Evolutionary conservation across 2,329 filamentous ascomycete species (phyloP), one percentile per base, ranked within the genome.

Genomic region (Thermothelomyces thermophilus): DNA sequence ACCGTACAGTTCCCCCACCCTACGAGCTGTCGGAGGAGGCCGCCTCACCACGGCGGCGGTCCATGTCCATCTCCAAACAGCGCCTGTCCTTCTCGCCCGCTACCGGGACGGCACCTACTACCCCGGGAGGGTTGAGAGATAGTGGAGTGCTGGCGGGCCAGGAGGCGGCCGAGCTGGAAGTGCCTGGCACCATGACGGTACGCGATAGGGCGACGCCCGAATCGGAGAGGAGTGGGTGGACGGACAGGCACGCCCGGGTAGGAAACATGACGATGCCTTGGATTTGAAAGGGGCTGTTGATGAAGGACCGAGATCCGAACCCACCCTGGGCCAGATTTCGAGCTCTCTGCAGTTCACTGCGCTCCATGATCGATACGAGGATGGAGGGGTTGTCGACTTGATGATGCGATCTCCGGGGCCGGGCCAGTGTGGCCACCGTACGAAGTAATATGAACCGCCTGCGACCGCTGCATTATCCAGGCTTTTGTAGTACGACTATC

Each of bases 1-100:
- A 51, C 36, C 42, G 46, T 33, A 43, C 45, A 9, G 44, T 53
- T 1, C 40, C 48, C 1, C 56, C 51, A 20, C 53, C 39, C 3
- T 60, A 56, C 22, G 58, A 60, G 33, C 54, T 60, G 11, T 50
- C 55, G 2, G 56, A 58, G 3, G 52, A 58, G 5, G 41, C 50
- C 3, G 41, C 52, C 5, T 54, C 52, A 5, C 50, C 55, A 16
- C 50, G 47, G 2, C 33, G 22, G 11, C 30, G 41, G 1, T 48
- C 50, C 8, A 44, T 19, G 17, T 26, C 34, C 3, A 13, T 20
- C 5, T 46, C 50, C 19, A 53, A 51, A n/a, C 37, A 42, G 8
- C 36, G 48, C 17, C 35, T 50, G 13, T 46, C 48, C 2, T n/a
- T 47, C 19, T 48, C 53, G 7, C 47, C 50, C 5, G 13, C 13